Evolutionary conservation across 192 early-diverging fungal genomes (phyloP), one percentile per base, ranked within the genome.

Genomic region (Rhizoclosmatium sp.): DNA sequence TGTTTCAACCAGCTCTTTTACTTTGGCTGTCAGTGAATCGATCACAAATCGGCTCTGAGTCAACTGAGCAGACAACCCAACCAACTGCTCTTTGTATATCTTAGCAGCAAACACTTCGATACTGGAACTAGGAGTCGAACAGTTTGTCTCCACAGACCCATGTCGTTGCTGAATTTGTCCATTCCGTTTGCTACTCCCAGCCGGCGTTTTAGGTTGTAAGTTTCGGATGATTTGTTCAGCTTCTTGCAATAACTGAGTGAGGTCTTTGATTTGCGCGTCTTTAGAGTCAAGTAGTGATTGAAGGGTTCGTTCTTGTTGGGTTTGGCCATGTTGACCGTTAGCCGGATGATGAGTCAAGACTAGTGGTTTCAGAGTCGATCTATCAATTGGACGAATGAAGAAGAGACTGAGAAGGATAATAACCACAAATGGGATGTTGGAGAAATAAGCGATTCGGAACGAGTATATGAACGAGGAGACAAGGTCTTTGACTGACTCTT

Each of bases 351-450:
- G 14, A 12, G 62, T 12, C 9, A 23, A 21, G 62, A 2, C 14
- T 21, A 41, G 23, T 16, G 23, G 31, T 10, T 12, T 12, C 12
- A 21, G 31, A 12, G 62, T 65, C 2, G 14, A 12, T 21, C 23
- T 12, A 40, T 65, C 31, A 65, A 65, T 65, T 2, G 62, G 62
- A 21, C 62, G 62, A 40, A 73, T 56, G 16, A 54, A 73, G 49
- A n/a, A 54, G 31, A 56, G 51, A 47, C 46, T 44, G 2, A 64
- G 23, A 46, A 62, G 60, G 21, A 62, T 62, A 0, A 62, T 62
- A 21, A 40, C 23, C 23, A 23, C 4, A 62, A 62, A 62, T 40
- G 60, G 60, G 21, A 62, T 19, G 39, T 1, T 19, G 7, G 14
- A 62, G 4, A 62, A 23, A 21, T 31, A 62, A 7, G 60, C 60